phyloP scores from a whole-genome alignment of 495 filamentous ascomycete species.

The Thozetella sp. region DNA sequence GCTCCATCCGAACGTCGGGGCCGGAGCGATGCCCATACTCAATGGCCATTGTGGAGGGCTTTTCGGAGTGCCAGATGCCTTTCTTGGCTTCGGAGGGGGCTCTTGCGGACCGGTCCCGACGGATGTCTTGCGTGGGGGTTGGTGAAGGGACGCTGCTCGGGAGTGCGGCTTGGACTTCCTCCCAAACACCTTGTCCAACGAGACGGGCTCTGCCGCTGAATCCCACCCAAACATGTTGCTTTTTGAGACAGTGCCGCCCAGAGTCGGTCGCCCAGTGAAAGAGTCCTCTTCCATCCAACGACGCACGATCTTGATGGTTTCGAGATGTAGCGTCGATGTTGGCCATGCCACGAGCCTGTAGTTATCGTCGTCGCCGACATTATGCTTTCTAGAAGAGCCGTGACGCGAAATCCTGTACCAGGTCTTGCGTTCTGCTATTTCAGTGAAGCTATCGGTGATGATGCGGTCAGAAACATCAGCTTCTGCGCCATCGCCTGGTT shows the following conservation, averaged over 20 bases:
- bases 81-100: not conserved
- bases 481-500: not conserved
- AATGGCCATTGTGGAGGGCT: constrained; percentile 13
- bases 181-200: constrained; percentile 45
- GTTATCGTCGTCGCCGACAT: constrained; percentile 56
- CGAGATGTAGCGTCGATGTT: constrained; percentile 48
- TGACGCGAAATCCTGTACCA: constrained; percentile 65
- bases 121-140: not conserved
- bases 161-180: constrained; percentile 21
- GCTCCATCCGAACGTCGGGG: constrained; percentile 39
- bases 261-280: constrained; percentile 45
- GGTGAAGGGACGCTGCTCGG: constrained; percentile 20
- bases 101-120: not conserved
- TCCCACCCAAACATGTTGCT: constrained; percentile 58
- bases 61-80: constrained; percentile 7
- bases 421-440: constrained; percentile 57
- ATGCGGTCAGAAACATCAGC: constrained; percentile 31
- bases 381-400: constrained; percentile 56
- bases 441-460: constrained; percentile 47
- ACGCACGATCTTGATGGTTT: constrained; percentile 55
- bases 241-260: constrained; percentile 42
- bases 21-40: constrained; percentile 14
- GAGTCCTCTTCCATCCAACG: constrained; percentile 65
- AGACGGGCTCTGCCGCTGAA: constrained; percentile 44
- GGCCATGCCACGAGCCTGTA: constrained; percentile 58